phyloP scores from a whole-genome alignment of 495 filamentous ascomycete genomes.

The Neurospora hispaniola region DNA sequence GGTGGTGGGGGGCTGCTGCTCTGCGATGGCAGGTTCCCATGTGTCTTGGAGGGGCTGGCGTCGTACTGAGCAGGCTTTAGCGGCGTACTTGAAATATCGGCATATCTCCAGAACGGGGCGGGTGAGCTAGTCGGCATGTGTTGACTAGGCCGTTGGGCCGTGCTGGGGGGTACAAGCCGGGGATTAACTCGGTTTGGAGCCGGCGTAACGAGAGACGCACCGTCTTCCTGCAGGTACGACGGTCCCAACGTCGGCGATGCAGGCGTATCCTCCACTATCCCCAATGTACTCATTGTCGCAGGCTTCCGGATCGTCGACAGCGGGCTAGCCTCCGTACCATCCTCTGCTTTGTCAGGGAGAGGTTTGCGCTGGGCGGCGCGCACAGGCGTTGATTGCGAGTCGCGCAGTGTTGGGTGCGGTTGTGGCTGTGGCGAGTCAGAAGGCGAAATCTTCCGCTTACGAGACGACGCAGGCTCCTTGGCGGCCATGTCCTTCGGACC shows the following conservation, averaged over 20 bases:
- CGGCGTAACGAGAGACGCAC: constrained; percentile 62
- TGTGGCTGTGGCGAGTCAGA: constrained; percentile 39
- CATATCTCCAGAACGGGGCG: constrained; percentile 95
- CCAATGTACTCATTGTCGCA: constrained; percentile 34
- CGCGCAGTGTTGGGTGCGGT: constrained; percentile 33
- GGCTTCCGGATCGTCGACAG: constrained; percentile 39
- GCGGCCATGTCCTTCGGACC: constrained; percentile 37
- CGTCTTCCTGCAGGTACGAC: constrained; percentile 43
- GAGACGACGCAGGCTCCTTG: constrained; percentile 28
- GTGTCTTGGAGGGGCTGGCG: constrained; percentile 38
- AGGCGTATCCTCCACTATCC: constrained; percentile 46
- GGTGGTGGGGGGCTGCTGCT: constrained; percentile 59
- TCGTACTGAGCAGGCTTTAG: constrained; percentile 51
- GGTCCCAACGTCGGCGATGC: constrained; percentile 65
- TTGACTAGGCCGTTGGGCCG: constrained; percentile 79
- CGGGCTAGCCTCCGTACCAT: constrained; percentile 33
- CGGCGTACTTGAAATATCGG: constrained; percentile 67
- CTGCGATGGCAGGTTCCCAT: constrained; percentile 38
- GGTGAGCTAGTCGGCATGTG: constrained; percentile 92
- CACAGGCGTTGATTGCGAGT: constrained; percentile 46
- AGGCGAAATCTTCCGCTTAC: constrained; percentile 42
- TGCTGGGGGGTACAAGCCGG: constrained; percentile 76
- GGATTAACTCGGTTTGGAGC: constrained; percentile 76
- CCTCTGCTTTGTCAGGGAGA: constrained; percentile 23
- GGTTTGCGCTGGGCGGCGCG: constrained; percentile 41